These are phyloP conservation scores for Aegilops umbellulata DNA, from an alignment of 176 grass and related monocot species.

Conservation along the genomic window DNA sequence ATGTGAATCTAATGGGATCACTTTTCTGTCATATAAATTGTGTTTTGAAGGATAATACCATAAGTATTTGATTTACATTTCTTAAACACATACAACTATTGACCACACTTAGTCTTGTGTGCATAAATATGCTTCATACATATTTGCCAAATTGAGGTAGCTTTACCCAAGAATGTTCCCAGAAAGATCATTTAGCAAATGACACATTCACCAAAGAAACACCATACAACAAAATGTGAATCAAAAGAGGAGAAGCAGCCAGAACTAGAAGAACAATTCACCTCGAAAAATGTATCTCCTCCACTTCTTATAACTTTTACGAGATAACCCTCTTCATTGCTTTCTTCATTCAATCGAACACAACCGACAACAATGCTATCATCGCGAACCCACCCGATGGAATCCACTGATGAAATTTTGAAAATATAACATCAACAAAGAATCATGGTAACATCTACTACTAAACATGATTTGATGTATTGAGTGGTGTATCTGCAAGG, in stretches of 20 bases:
- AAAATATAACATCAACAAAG: constrained; percentile 18
- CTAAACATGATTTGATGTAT: not conserved
- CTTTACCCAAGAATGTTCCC: not conserved
- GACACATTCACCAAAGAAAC: not conserved
- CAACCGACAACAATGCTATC: constrained; percentile 79
- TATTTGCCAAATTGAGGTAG: not conserved
- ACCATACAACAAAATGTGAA: not conserved
- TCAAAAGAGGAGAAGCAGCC: not conserved
- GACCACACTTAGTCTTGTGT: not conserved
- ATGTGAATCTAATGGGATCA: not conserved
- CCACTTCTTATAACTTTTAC: constrained; percentile 75
- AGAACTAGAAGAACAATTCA: constrained; percentile 33
- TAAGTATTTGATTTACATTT: constrained; percentile 22
- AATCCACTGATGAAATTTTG: constrained; percentile 70
- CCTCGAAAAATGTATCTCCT: constrained; percentile 66
- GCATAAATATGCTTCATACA: not conserved
- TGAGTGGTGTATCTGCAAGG: not conserved
- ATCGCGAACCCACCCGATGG: constrained; percentile 69
- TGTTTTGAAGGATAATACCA: not conserved
- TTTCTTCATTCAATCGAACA: constrained; percentile 73
- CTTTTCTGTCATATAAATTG: not conserved
- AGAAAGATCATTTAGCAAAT: not conserved
- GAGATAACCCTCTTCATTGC: constrained; percentile 67
- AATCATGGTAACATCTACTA: constrained; percentile 28
- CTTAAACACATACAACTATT: not conserved